Evolutionary conservation across 805 yeast species (phyloP).

Genomic region (Lipomyces orientalis): DNA sequence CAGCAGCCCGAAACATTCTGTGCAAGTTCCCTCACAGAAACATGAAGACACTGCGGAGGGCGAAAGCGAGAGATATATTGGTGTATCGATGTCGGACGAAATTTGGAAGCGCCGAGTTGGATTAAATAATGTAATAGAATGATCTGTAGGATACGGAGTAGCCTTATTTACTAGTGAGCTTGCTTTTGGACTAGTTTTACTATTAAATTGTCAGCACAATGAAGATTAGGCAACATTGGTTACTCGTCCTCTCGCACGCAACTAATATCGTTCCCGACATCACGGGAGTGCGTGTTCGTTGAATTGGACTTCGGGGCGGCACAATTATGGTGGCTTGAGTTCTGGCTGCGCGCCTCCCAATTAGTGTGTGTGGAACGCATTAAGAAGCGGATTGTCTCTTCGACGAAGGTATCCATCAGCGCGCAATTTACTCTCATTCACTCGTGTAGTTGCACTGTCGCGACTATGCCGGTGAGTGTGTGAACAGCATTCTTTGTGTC

Average conservation of each 20-base stretch:
- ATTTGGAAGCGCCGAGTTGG: background rate
- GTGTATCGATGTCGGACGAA: no score
- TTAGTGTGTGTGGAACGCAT: background rate
- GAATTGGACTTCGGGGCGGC: background rate
- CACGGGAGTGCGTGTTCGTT: no score
- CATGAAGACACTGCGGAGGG: no score
- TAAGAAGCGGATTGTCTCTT: background rate
- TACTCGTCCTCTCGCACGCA: no score
- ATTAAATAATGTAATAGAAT: background rate
- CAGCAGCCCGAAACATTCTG: no score
- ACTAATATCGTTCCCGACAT: no score
- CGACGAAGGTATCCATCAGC: background rate
- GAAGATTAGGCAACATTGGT: no score
- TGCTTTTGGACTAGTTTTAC: background rate
- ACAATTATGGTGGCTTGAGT: background rate
- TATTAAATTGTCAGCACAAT: background rate
- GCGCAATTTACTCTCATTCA: no score
- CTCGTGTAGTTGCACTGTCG: background rate
- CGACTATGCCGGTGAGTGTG: background rate
- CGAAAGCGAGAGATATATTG: no score
- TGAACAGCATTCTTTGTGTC: background rate
- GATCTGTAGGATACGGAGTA: background rate
- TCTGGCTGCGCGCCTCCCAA: background rate
- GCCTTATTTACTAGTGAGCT: background rate
- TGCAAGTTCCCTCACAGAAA: no score